Percentiles rank a stretch among this genome's conserved stretches.
Conservation (phyloP, 768 basidiomycete genomes). For the Boletus sp. region DNA sequence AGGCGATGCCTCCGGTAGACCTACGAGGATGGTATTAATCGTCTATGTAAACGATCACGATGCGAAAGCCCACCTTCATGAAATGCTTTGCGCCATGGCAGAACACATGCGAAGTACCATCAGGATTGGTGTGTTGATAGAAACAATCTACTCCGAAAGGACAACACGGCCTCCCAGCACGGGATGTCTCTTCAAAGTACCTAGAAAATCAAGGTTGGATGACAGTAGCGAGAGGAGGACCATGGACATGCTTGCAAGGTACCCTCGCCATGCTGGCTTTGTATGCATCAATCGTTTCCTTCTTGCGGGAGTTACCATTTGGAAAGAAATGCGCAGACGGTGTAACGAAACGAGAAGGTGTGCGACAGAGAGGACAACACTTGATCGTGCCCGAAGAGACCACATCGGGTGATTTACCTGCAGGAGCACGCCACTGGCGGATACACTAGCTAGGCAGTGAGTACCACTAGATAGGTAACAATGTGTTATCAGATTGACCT, state of each 20-base stretch:
- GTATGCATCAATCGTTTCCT: slow-evolving; percentile 50
- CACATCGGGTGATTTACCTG: slow-evolving; percentile 48
- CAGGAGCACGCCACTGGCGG: slow-evolving; percentile 70
- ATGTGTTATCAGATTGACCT: slow-evolving; percentile 39
- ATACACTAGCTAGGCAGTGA: slow-evolving; percentile 54
- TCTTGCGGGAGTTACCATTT: slow-evolving; percentile 52
- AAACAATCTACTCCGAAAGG: slow-evolving; percentile 83
- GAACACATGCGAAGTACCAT: slow-evolving; percentile 62
- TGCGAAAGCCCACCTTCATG: slow-evolving; percentile 47
- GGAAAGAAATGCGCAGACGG: slow-evolving; percentile 70
- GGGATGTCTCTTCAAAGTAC: slow-evolving; percentile 57
- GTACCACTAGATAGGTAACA: not conserved
- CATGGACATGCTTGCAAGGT: slow-evolving; percentile 54
- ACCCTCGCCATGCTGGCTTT: slow-evolving; percentile 71
- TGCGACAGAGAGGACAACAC: slow-evolving; percentile 76
- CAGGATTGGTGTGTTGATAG: slow-evolving; percentile 65
- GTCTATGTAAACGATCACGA: slow-evolving; percentile 26
- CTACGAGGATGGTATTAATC: slow-evolving; percentile 12
- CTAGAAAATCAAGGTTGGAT: slow-evolving; percentile 31
- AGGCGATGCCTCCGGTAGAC: slow-evolving; percentile 23
- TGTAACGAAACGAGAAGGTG: slow-evolving; percentile 61
- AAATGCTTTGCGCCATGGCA: slow-evolving; percentile 49
- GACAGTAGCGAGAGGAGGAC: not conserved
- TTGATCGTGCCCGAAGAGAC: slow-evolving; percentile 60
- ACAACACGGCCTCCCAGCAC: slow-evolving; percentile 50